phyloP scores from a whole-genome alignment of 2,329 filamentous ascomycete species.

The Phoma sp. region DNA sequence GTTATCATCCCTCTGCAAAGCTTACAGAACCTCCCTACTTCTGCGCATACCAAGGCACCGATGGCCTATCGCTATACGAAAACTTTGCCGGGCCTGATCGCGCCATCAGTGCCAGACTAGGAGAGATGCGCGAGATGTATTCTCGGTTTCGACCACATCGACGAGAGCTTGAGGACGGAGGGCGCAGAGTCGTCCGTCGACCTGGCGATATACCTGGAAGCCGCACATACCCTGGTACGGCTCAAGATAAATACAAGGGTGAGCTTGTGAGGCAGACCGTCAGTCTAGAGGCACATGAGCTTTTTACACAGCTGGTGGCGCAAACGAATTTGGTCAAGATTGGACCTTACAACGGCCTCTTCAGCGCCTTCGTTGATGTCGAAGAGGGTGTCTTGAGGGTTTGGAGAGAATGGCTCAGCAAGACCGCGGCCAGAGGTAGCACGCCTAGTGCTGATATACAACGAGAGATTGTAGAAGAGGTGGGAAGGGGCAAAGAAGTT shows the following conservation, averaged over 20 bases:
- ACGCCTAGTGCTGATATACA: constrained; percentile 15
- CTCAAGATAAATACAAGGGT: constrained; percentile 39
- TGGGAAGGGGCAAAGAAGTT: constrained; percentile 30
- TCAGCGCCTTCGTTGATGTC: constrained; percentile 69
- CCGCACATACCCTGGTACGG: constrained; percentile 45
- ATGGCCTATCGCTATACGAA: constrained; percentile 59
- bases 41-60: constrained; percentile 71
- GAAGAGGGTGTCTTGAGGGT: constrained; percentile 73
- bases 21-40: constrained; percentile 71
- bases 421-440: constrained; percentile 42
- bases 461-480: constrained; percentile 31
- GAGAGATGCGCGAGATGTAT: constrained; percentile 65
- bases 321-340: constrained; percentile 72
- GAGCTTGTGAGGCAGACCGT: constrained; percentile 65
- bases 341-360: constrained; percentile 65
- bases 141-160: constrained; percentile 72
- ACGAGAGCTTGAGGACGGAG: constrained; percentile 56
- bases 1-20: constrained; percentile 75
- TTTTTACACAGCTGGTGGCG: constrained; percentile 76
- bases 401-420: constrained; percentile 73
- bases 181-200: constrained; percentile 45
- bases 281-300: constrained; percentile 70
- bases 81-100: constrained; percentile 39
- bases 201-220: constrained; percentile 57
- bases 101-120: constrained; percentile 47